Percentiles rank a stretch among this genome's conserved stretches.
phyloP scores from a whole-genome alignment of 108 stramenopile genomes.

The Cyclostephanos invisitatus region DNA sequence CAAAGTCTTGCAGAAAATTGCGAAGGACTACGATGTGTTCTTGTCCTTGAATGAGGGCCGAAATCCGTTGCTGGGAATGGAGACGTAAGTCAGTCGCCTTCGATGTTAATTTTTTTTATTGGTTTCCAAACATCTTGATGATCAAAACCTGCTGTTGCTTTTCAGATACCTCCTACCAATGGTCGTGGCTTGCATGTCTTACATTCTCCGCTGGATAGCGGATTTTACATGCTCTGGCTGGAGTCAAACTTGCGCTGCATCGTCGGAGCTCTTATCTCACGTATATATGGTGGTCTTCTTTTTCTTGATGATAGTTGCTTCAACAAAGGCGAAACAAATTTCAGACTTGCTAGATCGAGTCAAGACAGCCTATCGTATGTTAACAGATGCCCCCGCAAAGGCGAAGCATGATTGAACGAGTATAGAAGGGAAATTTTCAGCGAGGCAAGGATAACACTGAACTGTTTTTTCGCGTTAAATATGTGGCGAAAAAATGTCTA shows the following conservation, averaged over 20 bases:
- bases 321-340: slow-evolving; percentile 78
- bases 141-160: not conserved
- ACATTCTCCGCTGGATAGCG: slow-evolving; percentile 74
- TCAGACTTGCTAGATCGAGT: slow-evolving; percentile 53
- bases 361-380: slow-evolving; percentile 52
- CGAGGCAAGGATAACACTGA: not conserved
- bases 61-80: slow-evolving; percentile 89
- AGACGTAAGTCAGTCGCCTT: slow-evolving; percentile 49
- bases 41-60: slow-evolving; percentile 79
- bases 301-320: slow-evolving; percentile 81
- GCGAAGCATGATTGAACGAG: slow-evolving; percentile 15
- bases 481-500: not conserved
- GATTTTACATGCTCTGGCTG: slow-evolving; percentile 83
- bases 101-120: not conserved
- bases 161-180: slow-evolving; percentile 86
- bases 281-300: slow-evolving; percentile 77
- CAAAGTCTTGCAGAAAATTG: slow-evolving; percentile 65
- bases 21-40: slow-evolving; percentile 74
- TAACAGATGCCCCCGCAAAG: slow-evolving; percentile 23
- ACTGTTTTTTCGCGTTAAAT: not conserved
- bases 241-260: slow-evolving; percentile 69
- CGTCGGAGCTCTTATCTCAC: slow-evolving; percentile 80
- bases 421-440: not conserved
- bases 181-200: slow-evolving; percentile 71
- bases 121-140: not conserved